A percentile compares a stretch with the other conserved stretches of the same genome.
phyloP scores from a whole-genome alignment of 768 basidiomycete species.

The Collybiopsis luxurians region DNA sequence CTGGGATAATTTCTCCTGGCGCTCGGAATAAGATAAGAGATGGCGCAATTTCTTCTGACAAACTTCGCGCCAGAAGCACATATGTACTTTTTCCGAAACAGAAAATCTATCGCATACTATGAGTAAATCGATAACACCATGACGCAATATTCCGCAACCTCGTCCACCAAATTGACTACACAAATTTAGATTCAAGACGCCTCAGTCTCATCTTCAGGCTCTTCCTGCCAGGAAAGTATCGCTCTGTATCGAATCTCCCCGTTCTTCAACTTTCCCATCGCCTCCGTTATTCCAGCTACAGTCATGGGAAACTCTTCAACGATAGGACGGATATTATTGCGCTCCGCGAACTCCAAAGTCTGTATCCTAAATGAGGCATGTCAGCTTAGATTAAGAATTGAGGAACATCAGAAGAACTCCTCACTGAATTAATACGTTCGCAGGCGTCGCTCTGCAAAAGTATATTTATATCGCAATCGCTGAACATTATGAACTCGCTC shows the following conservation, averaged over 20 bases:
- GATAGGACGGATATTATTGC: slow-evolving; percentile 24
- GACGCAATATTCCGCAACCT: too few species aligned
- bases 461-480: background rate
- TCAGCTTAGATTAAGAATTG: slow-evolving; percentile 6
- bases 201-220: too few species aligned
- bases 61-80: too few species aligned
- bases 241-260: slow-evolving; percentile 29
- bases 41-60: too few species aligned
- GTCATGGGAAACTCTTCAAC: slow-evolving; percentile 29
- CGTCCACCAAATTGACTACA: too few species aligned
- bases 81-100: too few species aligned
- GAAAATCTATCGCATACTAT: too few species aligned
- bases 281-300: slow-evolving; percentile 26
- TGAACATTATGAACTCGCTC: background rate
- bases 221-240: slow-evolving; percentile 19
- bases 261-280: slow-evolving; percentile 19
- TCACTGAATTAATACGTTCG: background rate
- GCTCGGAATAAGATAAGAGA: too few species aligned
- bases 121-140: too few species aligned
- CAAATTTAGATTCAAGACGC: too few species aligned
- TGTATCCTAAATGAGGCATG: slow-evolving; percentile 14
- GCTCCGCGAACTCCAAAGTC: slow-evolving; percentile 33
- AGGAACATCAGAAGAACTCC: background rate
- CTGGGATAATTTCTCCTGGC: too few species aligned
- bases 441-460: background rate